Conservation (phyloP, 805 yeast genomes). For the Saccharomycopsis sp. region DNA sequence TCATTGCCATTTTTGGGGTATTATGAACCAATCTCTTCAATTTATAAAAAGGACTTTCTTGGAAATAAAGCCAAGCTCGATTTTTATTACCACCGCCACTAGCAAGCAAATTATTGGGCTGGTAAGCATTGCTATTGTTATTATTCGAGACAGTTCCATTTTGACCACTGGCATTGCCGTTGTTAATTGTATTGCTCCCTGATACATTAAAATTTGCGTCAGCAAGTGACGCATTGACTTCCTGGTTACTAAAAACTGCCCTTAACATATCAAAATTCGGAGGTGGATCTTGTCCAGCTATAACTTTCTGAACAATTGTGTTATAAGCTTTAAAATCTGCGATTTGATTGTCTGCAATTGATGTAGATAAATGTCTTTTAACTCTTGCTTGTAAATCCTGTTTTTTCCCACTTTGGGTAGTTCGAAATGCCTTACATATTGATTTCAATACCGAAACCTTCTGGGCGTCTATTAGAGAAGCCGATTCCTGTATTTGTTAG, state of each 20-base stretch:
- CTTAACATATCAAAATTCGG: neutral
- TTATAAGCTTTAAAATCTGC: neutral
- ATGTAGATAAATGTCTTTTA: neutral
- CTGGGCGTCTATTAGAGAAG: neutral
- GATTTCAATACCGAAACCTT: neutral
- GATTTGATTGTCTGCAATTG: neutral
- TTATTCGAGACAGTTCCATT: neutral
- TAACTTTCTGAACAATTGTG: neutral
- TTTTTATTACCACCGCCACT: slow-evolving; percentile 4
- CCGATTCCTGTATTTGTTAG: neutral
- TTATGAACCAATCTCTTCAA: slow-evolving; percentile 41
- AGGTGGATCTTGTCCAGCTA: neutral
- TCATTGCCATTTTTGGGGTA: slow-evolving; percentile 39
- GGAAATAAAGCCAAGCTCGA: slow-evolving; percentile 42
- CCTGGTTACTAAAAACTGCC: neutral
- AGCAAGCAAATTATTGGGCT: neutral
- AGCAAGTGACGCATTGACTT: neutral
- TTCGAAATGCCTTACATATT: neutral
- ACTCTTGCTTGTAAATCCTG: neutral
- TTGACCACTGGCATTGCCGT: neutral
- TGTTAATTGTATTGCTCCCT: neutral
- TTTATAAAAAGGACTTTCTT: slow-evolving; percentile 49
- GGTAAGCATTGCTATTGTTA: neutral
- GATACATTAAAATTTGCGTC: neutral
- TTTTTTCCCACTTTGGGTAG: neutral